Evolutionary conservation across 495 filamentous ascomycete genomes (phyloP), one percentile per base, ranked within the genome.

Genomic region (Haplographium delicatum): DNA sequence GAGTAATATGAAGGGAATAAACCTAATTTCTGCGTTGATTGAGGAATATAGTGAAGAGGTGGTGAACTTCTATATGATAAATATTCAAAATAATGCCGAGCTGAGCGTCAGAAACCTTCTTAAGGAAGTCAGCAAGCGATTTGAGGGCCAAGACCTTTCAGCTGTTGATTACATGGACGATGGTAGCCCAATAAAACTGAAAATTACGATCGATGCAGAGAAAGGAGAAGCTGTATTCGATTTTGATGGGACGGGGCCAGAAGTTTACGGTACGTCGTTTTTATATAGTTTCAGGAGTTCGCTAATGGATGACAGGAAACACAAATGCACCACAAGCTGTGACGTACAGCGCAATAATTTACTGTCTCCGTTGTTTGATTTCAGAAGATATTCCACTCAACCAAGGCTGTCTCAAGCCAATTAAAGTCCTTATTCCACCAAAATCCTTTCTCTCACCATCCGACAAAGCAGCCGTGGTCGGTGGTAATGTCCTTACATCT

Each of bases 311-410:
- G 5, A 18, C 44, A 59, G 56, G 57, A 47, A 96, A 95, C 66
- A 91, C 87, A 69, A 97, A 98, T 62, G 93, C 93, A 8, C 93
- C 93, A 1, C 80, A 94, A 70, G 90, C 93, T 20, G 87, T 98
- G 41, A 94, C 91, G 1, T 94, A 91, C 69, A 88, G 83, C 10
- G 93, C 93, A 41, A 95, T 97, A 59, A 98, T 98, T 64, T 98
- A 97, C 73, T 91, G 89, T 54, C 77, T 98, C 18, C 84, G 93
- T 18, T 91, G 86, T 65, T 81, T 98, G 59, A 96, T 98, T 60
- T 84, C 81, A 4, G 82, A 91, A 58, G 91, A 96, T 63, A 95
- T 98, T 23, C 93, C 93, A 0, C 78, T 98, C 13, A 98, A 98
- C 70, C 93, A 98, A 68, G 93, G 93, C 56, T 98, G 93, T 56